Evolutionary conservation across 345 rosid genomes (phyloP).

Genomic region (Excoecaria cochinchinensis): DNA sequence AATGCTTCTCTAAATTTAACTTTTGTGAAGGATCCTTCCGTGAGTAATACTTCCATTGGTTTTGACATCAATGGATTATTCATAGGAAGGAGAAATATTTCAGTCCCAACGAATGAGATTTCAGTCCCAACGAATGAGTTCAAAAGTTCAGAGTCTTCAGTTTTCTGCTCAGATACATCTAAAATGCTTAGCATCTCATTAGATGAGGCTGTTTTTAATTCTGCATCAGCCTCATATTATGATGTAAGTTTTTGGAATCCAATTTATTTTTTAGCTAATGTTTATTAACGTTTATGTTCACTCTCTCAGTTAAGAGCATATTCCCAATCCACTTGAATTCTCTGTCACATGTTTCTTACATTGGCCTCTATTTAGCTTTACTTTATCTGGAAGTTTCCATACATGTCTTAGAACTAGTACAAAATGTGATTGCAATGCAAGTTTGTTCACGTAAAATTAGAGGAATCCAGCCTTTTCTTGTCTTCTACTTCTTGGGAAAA

Average conservation of each 20-base stretch:
- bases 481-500: too few species aligned
- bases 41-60: slow-evolving; percentile 70
- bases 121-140: slow-evolving; percentile 18
- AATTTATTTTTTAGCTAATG: background rate
- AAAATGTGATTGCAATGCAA: too few species aligned
- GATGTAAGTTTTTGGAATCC: slow-evolving; percentile 55
- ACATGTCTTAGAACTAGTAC: too few species aligned
- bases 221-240: slow-evolving; percentile 86
- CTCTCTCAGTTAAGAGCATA: background rate
- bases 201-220: slow-evolving; percentile 81
- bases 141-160: slow-evolving; percentile 40
- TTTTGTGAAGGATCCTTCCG: slow-evolving; percentile 60
- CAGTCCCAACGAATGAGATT: slow-evolving; percentile 22
- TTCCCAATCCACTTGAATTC: background rate
- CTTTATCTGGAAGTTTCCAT: background rate
- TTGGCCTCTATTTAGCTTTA: slow-evolving; percentile 4
- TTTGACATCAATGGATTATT: slow-evolving; percentile 85
- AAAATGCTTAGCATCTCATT: slow-evolving; percentile 91
- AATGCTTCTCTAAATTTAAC: slow-evolving; percentile 86
- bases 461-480: too few species aligned
- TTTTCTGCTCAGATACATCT: slow-evolving; percentile 53
- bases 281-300: background rate
- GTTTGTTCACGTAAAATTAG: too few species aligned
- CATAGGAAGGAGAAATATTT: slow-evolving; percentile 38
- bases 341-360: background rate